Evolutionary conservation across 306 rosid genomes (phyloP).

Genomic region (Mucuna pruriens): DNA sequence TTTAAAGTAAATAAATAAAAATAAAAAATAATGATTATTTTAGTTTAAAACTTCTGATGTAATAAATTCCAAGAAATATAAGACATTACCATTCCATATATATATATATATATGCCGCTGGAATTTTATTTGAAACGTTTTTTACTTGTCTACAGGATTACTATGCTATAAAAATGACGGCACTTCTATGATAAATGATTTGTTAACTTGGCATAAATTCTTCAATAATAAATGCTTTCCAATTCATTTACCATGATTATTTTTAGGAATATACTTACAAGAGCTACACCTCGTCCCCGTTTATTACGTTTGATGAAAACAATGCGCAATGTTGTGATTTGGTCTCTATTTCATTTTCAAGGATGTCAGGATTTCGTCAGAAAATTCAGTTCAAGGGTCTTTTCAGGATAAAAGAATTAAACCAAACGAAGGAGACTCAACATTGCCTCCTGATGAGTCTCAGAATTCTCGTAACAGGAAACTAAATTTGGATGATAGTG

Average conservation of each 20-base stretch:
- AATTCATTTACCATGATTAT: not conserved
- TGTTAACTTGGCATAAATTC: not conserved
- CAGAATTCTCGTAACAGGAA: not conserved
- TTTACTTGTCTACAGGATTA: not conserved
- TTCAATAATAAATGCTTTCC: constrained; percentile 12
- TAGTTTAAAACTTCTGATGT: too few relatives aligned
- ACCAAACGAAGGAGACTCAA: constrained; percentile 37
- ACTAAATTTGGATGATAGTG: constrained; percentile 6
- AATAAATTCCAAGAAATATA: too few relatives aligned
- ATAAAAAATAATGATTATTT: too few relatives aligned
- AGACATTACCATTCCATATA: too few relatives aligned
- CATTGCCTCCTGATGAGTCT: constrained; percentile 43
- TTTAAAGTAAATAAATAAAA: too few relatives aligned
- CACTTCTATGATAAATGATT: not conserved
- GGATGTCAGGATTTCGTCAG: constrained; percentile 38
- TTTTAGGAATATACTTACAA: not conserved
- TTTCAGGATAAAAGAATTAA: constrained; percentile 24
- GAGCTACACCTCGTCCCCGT: constrained; percentile 5
- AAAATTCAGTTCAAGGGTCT: constrained; percentile 10
- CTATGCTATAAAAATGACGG: too few relatives aligned
- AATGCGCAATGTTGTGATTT: constrained; percentile 17
- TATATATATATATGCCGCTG: too few relatives aligned
- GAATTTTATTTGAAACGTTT: constrained; percentile 13
- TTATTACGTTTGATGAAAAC: constrained; percentile 19
- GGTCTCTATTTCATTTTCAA: constrained; percentile 35